These are phyloP conservation scores for Takakia lepidozioides DNA, from an alignment of 225 moss, liverwort and hornwort species.

Conservation along the genomic window DNA sequence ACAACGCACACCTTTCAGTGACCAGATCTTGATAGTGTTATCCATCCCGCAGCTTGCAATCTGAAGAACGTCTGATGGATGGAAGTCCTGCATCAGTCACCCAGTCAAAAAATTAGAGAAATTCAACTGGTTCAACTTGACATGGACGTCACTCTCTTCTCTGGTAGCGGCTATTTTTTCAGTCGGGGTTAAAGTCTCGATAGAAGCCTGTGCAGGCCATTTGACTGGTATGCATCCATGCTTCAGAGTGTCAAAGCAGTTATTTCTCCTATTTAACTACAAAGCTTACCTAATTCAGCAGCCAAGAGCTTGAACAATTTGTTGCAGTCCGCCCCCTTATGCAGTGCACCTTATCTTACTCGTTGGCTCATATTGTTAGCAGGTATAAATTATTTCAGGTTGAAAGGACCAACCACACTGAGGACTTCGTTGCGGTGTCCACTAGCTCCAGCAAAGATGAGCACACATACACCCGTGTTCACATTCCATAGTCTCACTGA, in stretches of 20 bases:
- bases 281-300: background rate
- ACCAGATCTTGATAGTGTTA: conserved; percentile 99
- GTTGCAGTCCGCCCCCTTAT: background rate
- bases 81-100: conserved; percentile 52
- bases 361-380: too few relatives aligned
- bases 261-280: background rate
- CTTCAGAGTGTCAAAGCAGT: too few relatives aligned
- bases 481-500: conserved; percentile 92
- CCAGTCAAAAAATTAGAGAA: background rate
- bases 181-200: too few relatives aligned
- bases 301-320: too few relatives aligned
- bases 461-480: conserved; percentile 79
- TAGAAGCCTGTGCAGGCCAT: too few relatives aligned
- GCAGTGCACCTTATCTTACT: background rate
- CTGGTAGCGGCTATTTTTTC: too few relatives aligned
- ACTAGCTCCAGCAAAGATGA: conserved; percentile 94
- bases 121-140: background rate
- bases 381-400: background rate
- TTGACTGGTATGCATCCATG: too few relatives aligned
- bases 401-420: conserved; percentile 48
- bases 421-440: conserved; percentile 97
- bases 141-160: too few relatives aligned
- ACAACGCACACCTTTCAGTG: conserved; percentile 44
- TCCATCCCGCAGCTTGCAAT: conserved; percentile 99
- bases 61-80: conserved; percentile 68